Conservation (phyloP, 2,329 filamentous ascomycete species). For the Aspergillus hiratsukae region DNA sequence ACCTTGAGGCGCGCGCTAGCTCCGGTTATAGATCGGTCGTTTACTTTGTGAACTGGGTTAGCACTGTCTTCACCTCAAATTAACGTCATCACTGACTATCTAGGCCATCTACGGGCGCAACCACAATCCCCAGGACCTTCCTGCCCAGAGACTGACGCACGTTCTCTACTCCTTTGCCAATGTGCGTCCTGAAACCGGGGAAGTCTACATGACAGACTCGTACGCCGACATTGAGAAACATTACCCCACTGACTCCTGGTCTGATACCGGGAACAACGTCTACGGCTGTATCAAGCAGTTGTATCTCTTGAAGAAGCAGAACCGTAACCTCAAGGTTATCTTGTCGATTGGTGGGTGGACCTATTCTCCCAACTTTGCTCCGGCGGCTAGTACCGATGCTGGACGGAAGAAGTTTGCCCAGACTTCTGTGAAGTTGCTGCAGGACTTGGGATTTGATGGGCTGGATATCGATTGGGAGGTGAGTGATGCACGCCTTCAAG, state of each 20-base stretch:
- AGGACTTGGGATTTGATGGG: constrained; percentile 66
- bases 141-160: constrained; percentile 77
- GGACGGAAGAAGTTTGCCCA: constrained; percentile 62
- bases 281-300: constrained; percentile 77
- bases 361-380: constrained; percentile 68
- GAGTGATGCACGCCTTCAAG: not conserved
- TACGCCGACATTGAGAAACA: constrained; percentile 67
- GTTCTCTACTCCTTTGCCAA: constrained; percentile 91
- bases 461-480: constrained; percentile 44
- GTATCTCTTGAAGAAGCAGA: constrained; percentile 67
- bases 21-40: constrained; percentile 26
- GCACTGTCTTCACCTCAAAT: not conserved
- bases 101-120: constrained; percentile 81
- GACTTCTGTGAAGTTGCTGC: constrained; percentile 67
- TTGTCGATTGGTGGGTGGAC: constrained; percentile 82
- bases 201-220: constrained; percentile 69
- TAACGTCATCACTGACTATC: not conserved
- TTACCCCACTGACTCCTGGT: constrained; percentile 62
- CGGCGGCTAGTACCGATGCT: constrained; percentile 56
- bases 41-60: constrained; percentile 46
- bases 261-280: constrained; percentile 65
- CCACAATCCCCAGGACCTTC: constrained; percentile 79
- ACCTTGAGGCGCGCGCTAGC: not conserved
- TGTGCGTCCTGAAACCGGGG: constrained; percentile 64
- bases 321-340: constrained; percentile 73